Evolutionary conservation across 164 flowering plant genomes (phyloP).

Genomic region (Vitis rotundifolia): DNA sequence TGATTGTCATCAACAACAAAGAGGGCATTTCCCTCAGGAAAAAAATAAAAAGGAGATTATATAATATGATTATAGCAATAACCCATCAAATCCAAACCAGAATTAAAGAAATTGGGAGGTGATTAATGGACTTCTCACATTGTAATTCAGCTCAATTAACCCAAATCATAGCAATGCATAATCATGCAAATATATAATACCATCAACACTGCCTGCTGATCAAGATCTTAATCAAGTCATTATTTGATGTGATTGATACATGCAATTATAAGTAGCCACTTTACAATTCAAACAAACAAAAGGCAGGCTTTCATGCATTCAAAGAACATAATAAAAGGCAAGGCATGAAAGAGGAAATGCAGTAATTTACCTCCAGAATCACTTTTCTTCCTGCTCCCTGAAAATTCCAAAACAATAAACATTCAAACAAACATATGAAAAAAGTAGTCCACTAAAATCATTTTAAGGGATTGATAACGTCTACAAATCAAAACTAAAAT

Average conservation of each 20-base stretch:
- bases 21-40: too few relatives aligned
- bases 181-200: neutral
- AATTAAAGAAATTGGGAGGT: neutral
- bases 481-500: neutral
- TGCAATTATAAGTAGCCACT: neutral
- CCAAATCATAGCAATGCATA: neutral
- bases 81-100: neutral
- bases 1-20: neutral
- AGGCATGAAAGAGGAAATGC: neutral
- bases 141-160: neutral
- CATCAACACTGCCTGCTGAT: neutral
- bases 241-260: neutral
- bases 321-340: neutral
- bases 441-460: neutral
- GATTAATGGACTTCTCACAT: neutral
- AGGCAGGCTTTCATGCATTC: neutral
- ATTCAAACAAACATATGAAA: neutral
- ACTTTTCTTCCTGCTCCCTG: conserved; percentile 58
- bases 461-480: neutral
- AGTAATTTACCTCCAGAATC: conserved; percentile 56
- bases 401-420: neutral
- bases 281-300: neutral
- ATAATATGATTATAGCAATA: neutral
- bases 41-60: neutral
- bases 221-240: neutral